phyloP scores from a whole-genome alignment of 768 basidiomycete genomes.

The Phylloporus arenicola region DNA sequence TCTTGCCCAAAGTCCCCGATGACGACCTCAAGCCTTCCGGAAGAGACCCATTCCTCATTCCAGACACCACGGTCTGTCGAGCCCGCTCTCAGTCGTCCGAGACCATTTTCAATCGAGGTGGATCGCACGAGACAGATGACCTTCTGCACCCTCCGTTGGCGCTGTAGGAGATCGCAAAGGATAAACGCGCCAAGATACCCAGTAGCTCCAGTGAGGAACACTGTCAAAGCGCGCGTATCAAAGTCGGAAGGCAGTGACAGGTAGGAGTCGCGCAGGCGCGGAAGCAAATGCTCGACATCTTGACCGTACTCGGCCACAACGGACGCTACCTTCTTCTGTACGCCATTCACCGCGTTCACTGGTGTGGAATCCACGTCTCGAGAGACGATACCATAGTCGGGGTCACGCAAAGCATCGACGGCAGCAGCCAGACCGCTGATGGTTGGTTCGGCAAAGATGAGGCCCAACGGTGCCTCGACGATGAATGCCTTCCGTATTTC shows the following conservation, averaged over 20 bases:
- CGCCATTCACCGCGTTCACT: conserved; percentile 6
- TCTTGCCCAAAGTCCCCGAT: conserved; percentile 77
- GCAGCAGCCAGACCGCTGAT: conserved; percentile 70
- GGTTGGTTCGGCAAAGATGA: conserved; percentile 90
- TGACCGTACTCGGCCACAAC: conserved; percentile 64
- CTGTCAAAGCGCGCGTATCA: conserved; percentile 49
- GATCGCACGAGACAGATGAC: conserved; percentile 92
- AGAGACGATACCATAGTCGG: conserved; percentile 70
- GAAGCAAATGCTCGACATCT: conserved; percentile 64
- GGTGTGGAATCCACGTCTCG: conserved; percentile 22
- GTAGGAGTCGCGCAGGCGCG: conserved; percentile 58
- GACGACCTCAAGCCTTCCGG: conserved; percentile 69
- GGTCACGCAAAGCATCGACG: conserved; percentile 68
- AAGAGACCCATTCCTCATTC: conserved; percentile 75
- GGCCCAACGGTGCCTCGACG: conserved; percentile 82
- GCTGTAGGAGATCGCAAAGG: conserved; percentile 68
- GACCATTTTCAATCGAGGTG: conserved; percentile 50
- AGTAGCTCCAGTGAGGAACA: conserved; percentile 96
- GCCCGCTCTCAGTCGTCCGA: conserved; percentile 65
- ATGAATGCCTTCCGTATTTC: conserved; percentile 92
- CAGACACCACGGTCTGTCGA: conserved; percentile 80
- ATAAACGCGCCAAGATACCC: conserved; percentile 96
- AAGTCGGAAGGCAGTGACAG: conserved; percentile 55
- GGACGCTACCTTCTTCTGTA: conserved; percentile 17
- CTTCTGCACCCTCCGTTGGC: conserved; percentile 61